A percentile compares a stretch with the other conserved stretches of the same genome.
Conservation (phyloP, 345 rosid genomes). For the Aquilaria sinensis region DNA sequence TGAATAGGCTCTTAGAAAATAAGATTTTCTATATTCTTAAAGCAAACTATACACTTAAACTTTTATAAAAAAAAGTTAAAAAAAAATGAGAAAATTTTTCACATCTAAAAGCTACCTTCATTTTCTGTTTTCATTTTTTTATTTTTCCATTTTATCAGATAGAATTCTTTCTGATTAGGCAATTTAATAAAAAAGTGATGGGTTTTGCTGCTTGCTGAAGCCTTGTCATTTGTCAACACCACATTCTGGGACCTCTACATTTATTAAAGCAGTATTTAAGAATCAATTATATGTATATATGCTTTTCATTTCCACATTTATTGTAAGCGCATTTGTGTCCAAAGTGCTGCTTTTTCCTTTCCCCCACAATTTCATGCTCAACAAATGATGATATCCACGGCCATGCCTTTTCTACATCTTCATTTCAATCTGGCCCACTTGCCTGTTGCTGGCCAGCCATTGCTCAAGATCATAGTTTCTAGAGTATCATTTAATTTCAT, state of each 20-base stretch:
- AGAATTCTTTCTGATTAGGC: no score
- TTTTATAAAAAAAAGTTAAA: no score
- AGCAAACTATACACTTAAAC: no score
- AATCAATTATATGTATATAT: constrained; percentile 13
- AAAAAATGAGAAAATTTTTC: no score
- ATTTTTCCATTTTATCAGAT: no score
- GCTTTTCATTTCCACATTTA: constrained; percentile 1
- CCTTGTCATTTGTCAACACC: constrained; percentile 8
- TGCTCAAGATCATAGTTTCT: no score
- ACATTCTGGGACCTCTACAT: constrained; percentile 11
- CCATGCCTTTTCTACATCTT: constrained; percentile 12
- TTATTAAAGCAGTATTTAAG: constrained; percentile 2
- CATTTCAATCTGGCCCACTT: constrained; percentile 9
- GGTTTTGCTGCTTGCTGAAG: constrained; percentile 11
- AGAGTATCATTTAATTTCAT: no score
- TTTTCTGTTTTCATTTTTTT: no score
- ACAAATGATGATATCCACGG: constrained; percentile 22
- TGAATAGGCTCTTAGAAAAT: no score
- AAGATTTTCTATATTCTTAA: no score
- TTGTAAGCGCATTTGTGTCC: constrained; percentile 17
- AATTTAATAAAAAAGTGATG: no score
- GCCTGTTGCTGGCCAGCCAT: constrained; percentile 10
- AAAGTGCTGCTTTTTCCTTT: constrained; percentile 9
- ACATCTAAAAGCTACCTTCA: no score
- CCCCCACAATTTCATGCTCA: constrained; percentile 6